These are phyloP conservation scores for Xylaria sp. DNA, from an alignment of 2,329 filamentous ascomycete genomes.

Conservation along the genomic window DNA sequence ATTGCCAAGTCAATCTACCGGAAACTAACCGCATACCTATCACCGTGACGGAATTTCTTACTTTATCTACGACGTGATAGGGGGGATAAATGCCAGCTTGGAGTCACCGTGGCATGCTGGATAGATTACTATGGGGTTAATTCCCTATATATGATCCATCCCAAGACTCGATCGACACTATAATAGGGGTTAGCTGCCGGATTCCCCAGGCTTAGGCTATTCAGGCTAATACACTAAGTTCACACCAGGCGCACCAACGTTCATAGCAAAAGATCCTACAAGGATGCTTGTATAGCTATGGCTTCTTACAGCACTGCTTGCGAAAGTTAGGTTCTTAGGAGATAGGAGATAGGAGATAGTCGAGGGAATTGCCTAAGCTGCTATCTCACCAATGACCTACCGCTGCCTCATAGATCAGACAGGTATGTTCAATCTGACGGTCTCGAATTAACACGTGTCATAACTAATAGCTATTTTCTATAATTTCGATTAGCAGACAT, in stretches of 20 bases:
- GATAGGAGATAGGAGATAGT: too few species aligned
- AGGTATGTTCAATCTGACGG: too few species aligned
- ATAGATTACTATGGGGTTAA: conserved; percentile 30
- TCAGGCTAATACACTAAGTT: conserved; percentile 22
- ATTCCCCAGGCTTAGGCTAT: conserved; percentile 7
- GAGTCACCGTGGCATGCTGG: conserved; percentile 18
- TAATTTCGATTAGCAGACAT: too few species aligned
- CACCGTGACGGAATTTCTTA: conserved; percentile 30
- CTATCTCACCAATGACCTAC: too few species aligned
- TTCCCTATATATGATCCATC: neutral
- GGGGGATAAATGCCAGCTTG: conserved; percentile 31
- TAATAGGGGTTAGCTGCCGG: conserved; percentile 17
- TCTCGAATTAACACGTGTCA: too few species aligned
- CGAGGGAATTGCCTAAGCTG: too few species aligned
- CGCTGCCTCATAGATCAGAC: too few species aligned
- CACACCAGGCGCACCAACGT: neutral
- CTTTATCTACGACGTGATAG: conserved; percentile 37
- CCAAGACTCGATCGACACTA: conserved; percentile 16
- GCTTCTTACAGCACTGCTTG: neutral
- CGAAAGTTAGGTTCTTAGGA: neutral
- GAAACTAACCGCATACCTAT: conserved; percentile 28
- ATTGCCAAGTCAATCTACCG: conserved; percentile 17
- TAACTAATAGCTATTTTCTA: too few species aligned
- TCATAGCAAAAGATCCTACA: neutral
- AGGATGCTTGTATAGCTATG: neutral